These are phyloP conservation scores for Salix koriyanagi DNA, from an alignment of 345 rosid species.

Conservation along the genomic window DNA sequence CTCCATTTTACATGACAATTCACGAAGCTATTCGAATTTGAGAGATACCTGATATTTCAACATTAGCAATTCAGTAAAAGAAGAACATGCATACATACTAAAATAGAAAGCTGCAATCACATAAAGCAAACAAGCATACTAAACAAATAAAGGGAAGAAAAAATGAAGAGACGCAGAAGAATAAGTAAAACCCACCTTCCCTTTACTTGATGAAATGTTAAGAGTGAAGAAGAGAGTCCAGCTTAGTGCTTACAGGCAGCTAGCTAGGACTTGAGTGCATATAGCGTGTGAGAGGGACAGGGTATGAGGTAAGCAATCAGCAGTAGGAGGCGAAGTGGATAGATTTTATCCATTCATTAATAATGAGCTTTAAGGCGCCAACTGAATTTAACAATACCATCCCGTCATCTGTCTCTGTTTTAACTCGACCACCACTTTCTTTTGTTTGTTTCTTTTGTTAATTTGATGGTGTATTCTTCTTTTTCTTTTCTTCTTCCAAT, in stretches of 20 bases:
- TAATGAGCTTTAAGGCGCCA: slow-evolving; percentile 32
- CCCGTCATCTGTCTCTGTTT: neutral
- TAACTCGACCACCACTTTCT: neutral
- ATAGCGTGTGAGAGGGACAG: neutral
- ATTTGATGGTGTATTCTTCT: neutral
- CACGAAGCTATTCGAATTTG: neutral
- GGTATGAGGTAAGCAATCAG: slow-evolving; percentile 13
- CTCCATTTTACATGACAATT: neutral
- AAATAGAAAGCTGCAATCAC: neutral
- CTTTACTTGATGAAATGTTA: neutral
- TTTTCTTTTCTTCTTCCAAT: neutral
- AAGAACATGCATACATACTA: neutral
- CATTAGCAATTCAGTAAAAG: neutral
- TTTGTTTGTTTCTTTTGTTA: neutral
- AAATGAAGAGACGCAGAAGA: neutral
- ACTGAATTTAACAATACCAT: slow-evolving; percentile 18
- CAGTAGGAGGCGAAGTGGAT: slow-evolving; percentile 24
- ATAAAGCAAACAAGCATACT: too few relatives aligned
- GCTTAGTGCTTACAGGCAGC: neutral
- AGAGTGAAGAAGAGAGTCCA: neutral
- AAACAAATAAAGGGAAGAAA: too few relatives aligned
- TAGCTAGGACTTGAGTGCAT: neutral
- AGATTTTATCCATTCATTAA: slow-evolving; percentile 21
- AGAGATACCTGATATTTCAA: neutral
- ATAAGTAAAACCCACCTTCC: neutral